Evolutionary conservation across 495 filamentous ascomycete genomes (phyloP), one percentile per base, ranked within the genome.

Genomic region (Penicillium lagena): DNA sequence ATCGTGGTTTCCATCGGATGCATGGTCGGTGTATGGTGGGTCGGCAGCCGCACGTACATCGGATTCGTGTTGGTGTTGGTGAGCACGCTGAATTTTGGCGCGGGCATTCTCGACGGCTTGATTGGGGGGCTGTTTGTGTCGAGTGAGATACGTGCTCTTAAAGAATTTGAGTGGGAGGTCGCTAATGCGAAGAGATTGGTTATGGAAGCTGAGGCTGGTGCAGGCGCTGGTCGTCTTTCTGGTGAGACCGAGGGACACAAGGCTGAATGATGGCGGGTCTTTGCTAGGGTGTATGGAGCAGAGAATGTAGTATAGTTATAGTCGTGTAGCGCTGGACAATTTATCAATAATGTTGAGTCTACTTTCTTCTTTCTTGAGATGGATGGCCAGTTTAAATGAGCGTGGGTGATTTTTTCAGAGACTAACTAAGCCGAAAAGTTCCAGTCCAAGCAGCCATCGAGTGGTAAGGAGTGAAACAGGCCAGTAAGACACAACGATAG

Each of bases 101-200:
- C 80, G 7, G 94, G 93, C 1, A 75, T 86, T 7, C 47, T 95
- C 12, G 86, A 96, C 64, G 90, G 91, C 0, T 58, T 97, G 29
- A 85, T 96, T 59, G 87, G 89, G 4, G 78, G 89, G 1, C 55
- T 97, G 29, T 97, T 97, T 54, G 82, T 95, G 50, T 80, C 82
- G 10, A 79, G 78, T 51, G 93, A 98, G 67, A 49, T 95, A 46
- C 72, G 88, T 47, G 82, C 87, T 11, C 66, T 98, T n/a, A 85
- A 81, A 53, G 93, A 97, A 68, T 97, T 96, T 66, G 82, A 93
- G 55, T 95, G 89, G 85, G 94, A 98, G 69, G 82, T 98, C 11
- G 65, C 67, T 40, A 93, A 85, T 66, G 83, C 83, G 30, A 80
- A 64, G 48, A 58, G 55, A 22, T 34, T 70, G 34, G 56, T 60